Base-by-base conservation (phyloP, 1,284 basidiomycete genomes). In the Amylostereum chailletii region DNA sequence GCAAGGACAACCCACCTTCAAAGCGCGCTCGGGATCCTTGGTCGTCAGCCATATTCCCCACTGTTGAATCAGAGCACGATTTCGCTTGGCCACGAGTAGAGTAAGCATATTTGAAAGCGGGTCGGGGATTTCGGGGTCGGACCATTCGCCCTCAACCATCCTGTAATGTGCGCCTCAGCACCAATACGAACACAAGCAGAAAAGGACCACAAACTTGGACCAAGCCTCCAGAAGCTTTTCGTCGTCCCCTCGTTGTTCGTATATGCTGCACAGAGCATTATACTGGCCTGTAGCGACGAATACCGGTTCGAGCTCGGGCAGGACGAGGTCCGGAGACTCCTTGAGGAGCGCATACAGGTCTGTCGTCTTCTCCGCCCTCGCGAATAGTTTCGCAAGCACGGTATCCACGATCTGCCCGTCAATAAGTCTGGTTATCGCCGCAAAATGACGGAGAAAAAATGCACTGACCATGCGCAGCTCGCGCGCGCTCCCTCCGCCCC, bases 21-120 rank as follows among this genome's bases (percentile, higher is more conserved):
- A 62, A 1, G 84, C 90, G 37, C 77, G 77, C 19, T 85, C 81
- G 0, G 78, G 69, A 62, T 90, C 81, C 30, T 76, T 76, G 56
- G 76, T 76, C 0, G 83, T 74, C 27, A 97, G 65, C 93, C 94
- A 95, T 4, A 90, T 64, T 0, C 79, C 86, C 79, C 90, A 94
- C 47, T 77, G 74, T 51, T 83, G 79, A 3, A 83, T 77, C 43
- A 90, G 59, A 4, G 68, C 62, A 29, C 77, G 74, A 59, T 90
- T 83, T 40, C 76, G 72, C 54, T 75, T 79, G 48, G 71, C 74
- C 33, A 67, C 75, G 2, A 95, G 69, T 10, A 90, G 65, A 2
- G 71, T 62, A 42, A 86, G 74, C 64, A 96, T 83, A 54, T 82
- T 76, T 3, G 71, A 71, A 1, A 90, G 62, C 0, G 91, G 89